A percentile compares a stretch with the other conserved stretches of the same genome.
Conservation (phyloP, 2,329 filamentous ascomycete species). For the Fusarium annulatum region DNA sequence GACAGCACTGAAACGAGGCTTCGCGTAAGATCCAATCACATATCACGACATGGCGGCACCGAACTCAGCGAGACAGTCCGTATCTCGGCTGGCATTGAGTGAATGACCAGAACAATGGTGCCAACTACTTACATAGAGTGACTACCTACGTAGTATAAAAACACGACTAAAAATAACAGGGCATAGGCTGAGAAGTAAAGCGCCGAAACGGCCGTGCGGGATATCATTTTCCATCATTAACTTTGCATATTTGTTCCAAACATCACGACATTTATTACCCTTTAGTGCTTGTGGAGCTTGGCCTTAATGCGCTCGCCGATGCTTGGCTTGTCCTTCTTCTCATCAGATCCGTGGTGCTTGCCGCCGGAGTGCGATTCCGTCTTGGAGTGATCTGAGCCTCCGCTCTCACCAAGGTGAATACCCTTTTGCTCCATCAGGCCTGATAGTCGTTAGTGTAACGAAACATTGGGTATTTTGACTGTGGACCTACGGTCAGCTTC, state of each 20-base stretch:
- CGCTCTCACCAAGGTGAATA: constrained; percentile 33
- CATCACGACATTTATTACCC: background rate
- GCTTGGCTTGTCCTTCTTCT: constrained; percentile 59
- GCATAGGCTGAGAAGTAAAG: background rate
- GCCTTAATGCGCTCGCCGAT: constrained; percentile 75
- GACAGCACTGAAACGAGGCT: background rate
- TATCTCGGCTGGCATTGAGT: constrained; percentile 2
- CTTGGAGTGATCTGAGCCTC: constrained; percentile 3
- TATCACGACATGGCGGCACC: background rate
- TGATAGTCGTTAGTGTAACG: constrained; percentile 27
- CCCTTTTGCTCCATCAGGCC: constrained; percentile 52
- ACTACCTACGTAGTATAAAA: background rate
- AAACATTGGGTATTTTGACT: too few species aligned
- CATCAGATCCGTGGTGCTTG: constrained; percentile 31
- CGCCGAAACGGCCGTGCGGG: constrained; percentile 16
- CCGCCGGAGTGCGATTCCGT: constrained; percentile 13
- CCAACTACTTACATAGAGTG: background rate
- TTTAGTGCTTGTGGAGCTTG: constrained; percentile 68
- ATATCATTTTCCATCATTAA: constrained; percentile 36
- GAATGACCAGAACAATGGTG: background rate
- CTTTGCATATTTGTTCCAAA: background rate
- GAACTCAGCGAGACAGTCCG: background rate
- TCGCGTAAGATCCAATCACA: background rate
- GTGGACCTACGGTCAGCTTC: constrained; percentile 72
- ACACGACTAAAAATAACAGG: background rate